Percentiles rank a stretch among this genome's conserved stretches.
These are phyloP conservation scores for Nepenthes alata DNA, from an alignment of 179 eudicot species.

Conservation along the genomic window DNA sequence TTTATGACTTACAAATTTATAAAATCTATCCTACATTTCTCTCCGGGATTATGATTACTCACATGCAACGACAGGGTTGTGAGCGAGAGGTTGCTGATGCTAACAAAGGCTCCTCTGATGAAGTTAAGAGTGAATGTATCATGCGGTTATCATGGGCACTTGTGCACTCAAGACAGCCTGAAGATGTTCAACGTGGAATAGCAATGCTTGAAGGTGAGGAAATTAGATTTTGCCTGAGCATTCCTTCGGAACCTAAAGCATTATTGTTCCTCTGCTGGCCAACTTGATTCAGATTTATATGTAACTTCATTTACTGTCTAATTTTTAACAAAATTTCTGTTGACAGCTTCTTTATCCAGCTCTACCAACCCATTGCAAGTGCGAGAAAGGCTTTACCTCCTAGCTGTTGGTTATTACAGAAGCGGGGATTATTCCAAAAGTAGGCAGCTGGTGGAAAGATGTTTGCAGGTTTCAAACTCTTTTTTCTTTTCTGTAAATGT, in stretches of 20 bases:
- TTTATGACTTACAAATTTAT: no score
- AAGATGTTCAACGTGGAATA: slow-evolving; percentile 64
- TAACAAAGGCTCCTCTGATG: slow-evolving; percentile 37
- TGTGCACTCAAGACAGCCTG: slow-evolving; percentile 56
- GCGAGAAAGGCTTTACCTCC: slow-evolving; percentile 53
- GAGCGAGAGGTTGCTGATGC: slow-evolving; percentile 72
- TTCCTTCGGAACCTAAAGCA: neutral
- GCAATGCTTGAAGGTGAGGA: slow-evolving; percentile 67
- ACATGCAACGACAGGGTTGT: slow-evolving; percentile 30
- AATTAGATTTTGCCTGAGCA: slow-evolving; percentile 5
- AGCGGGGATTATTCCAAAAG: slow-evolving; percentile 51
- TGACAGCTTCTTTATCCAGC: no score
- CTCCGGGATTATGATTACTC: no score
- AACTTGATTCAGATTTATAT: no score
- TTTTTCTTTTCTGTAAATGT: no score
- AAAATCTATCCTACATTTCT: no score
- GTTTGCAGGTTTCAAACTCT: no score
- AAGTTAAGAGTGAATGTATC: slow-evolving; percentile 34
- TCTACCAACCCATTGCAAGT: slow-evolving; percentile 28
- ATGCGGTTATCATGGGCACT: slow-evolving; percentile 76
- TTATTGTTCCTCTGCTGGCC: no score
- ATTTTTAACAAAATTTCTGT: no score
- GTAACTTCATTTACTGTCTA: neutral
- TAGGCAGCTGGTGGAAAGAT: slow-evolving; percentile 42
- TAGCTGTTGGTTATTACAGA: slow-evolving; percentile 51